These are phyloP conservation scores for Sclerotinia sclerotiorum DNA, from an alignment of 2,329 filamentous ascomycete species.

Conservation along the genomic window DNA sequence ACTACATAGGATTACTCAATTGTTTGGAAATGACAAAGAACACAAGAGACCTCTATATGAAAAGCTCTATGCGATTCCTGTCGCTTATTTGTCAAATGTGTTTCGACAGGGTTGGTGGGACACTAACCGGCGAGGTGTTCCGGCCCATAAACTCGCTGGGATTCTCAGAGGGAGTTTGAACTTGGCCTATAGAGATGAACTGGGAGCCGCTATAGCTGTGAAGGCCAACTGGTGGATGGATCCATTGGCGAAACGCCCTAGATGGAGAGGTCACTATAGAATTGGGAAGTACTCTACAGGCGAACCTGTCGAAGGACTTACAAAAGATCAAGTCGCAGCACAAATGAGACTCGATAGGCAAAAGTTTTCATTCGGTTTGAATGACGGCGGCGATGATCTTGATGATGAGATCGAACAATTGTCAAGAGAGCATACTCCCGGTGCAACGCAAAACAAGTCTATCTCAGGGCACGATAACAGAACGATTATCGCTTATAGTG, in stretches of 20 bases:
- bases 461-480: neutral
- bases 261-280: constrained; percentile 19
- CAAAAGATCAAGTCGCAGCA: neutral
- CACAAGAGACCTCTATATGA: constrained; percentile 10
- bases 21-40: neutral
- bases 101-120: constrained; percentile 15
- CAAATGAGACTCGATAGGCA: constrained; percentile 8
- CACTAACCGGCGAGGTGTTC: constrained; percentile 1
- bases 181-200: neutral
- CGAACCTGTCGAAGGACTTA: constrained; percentile 10
- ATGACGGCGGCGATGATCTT: neutral
- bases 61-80: constrained; percentile 2
- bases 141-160: constrained; percentile 4
- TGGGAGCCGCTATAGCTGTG: neutral
- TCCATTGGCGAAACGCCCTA: neutral
- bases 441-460: neutral
- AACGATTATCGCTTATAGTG: neutral
- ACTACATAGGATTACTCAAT: neutral
- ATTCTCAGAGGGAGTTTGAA: constrained; percentile 3
- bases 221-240: constrained; percentile 16
- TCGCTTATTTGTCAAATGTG: constrained; percentile 1
- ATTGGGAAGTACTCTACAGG: constrained; percentile 3
- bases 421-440: neutral
- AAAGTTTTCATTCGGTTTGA: constrained; percentile 1
- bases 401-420: constrained; percentile 3